phyloP scores from a whole-genome alignment of 495 filamentous ascomycete species.

The Annulohypoxylon stygium region DNA sequence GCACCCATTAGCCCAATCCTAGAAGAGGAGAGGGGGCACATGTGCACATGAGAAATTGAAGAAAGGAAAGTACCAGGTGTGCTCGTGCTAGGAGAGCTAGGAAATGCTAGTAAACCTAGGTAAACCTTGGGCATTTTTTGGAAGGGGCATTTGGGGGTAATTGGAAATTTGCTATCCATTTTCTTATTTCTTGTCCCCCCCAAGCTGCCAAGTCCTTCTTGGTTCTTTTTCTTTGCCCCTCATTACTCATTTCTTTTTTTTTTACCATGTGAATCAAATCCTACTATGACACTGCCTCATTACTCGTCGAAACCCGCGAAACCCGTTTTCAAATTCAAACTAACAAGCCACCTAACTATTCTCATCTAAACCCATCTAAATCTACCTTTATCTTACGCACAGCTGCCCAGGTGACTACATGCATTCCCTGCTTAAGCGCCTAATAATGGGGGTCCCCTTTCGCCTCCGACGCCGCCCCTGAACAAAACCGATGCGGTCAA shows the following conservation, averaged over 20 bases:
- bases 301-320: conserved; percentile 7
- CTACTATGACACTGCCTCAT: neutral
- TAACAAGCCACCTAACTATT: neutral
- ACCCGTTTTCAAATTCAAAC: neutral
- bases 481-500: conserved; percentile 34
- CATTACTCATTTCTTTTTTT: conserved; percentile 36
- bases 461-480: conserved; percentile 37
- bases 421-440: conserved; percentile 43
- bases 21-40: conserved; percentile 15
- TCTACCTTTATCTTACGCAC: conserved; percentile 37
- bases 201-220: conserved; percentile 12
- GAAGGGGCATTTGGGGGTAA: conserved; percentile 5
- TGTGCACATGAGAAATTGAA: neutral
- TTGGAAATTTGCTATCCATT: conserved; percentile 43
- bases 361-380: conserved; percentile 14
- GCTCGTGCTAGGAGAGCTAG: too few species aligned
- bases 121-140: neutral
- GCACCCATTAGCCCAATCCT: conserved; percentile 32
- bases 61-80: too few species aligned
- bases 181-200: conserved; percentile 12
- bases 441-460: conserved; percentile 30
- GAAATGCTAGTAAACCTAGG: neutral
- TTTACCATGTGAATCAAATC: conserved; percentile 28
- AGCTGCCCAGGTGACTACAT: conserved; percentile 37
- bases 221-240: conserved; percentile 18